phyloP scores from a whole-genome alignment of 2,329 filamentous ascomycete genomes.

The Botrytis medusae region DNA sequence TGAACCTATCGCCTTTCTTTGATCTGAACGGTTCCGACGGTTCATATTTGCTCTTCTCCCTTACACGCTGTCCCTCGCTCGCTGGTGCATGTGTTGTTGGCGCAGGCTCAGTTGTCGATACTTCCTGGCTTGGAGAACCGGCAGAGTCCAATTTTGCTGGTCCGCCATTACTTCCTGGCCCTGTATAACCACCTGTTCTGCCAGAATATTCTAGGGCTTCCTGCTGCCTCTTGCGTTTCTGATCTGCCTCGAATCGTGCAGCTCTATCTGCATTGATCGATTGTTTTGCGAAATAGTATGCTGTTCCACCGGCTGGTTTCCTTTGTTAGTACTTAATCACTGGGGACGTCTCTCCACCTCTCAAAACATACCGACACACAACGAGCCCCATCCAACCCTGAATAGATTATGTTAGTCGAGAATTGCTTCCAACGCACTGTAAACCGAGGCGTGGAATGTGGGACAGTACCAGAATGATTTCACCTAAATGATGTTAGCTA shows the following conservation, averaged over 20 bases:
- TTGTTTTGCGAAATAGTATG: slow-evolving; percentile 94
- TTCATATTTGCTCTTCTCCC: slow-evolving; percentile 90
- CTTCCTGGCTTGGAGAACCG: slow-evolving; percentile 69
- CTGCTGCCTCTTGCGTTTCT: slow-evolving; percentile 58
- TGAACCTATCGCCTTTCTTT: slow-evolving; percentile 83
- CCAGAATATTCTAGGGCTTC: slow-evolving; percentile 54
- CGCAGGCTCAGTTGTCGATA: slow-evolving; percentile 68
- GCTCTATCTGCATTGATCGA: slow-evolving; percentile 89
- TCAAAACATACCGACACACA: slow-evolving; percentile 70
- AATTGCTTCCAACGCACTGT: slow-evolving; percentile 10
- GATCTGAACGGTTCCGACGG: slow-evolving; percentile 71
- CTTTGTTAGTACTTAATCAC: slow-evolving; percentile 21
- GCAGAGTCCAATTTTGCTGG: slow-evolving; percentile 59
- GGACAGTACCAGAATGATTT: slow-evolving; percentile 63
- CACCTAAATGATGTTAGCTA: slow-evolving; percentile 46
- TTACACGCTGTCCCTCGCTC: slow-evolving; percentile 63
- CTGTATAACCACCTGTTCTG: slow-evolving; percentile 34
- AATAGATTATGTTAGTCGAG: slow-evolving; percentile 30
- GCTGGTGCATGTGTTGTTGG: slow-evolving; percentile 78
- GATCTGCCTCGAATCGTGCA: slow-evolving; percentile 63
- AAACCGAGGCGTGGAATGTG: slow-evolving; percentile 7
- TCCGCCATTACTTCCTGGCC: slow-evolving; percentile 45
- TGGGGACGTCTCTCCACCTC: not conserved
- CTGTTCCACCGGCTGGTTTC: slow-evolving; percentile 73
- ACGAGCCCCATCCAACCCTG: slow-evolving; percentile 88